Evolutionary conservation across 2,329 filamentous ascomycete species (phyloP).

Genomic region (Sphaerulina populicola): DNA sequence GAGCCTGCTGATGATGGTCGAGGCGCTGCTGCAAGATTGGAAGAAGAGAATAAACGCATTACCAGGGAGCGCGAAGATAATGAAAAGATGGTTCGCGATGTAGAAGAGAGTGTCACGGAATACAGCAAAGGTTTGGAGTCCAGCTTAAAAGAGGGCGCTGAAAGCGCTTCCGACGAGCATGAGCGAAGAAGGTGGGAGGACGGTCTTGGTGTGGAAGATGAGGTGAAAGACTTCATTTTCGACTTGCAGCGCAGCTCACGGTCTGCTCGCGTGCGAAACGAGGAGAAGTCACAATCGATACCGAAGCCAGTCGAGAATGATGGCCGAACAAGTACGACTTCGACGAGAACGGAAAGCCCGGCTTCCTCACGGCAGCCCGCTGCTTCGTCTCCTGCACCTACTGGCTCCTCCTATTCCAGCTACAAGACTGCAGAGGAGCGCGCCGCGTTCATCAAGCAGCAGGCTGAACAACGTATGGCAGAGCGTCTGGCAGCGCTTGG

Average conservation of each 20-base stretch:
- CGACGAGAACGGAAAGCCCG: conserved; percentile 28
- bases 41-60: conserved; percentile 76
- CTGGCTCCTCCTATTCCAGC: conserved; percentile 62
- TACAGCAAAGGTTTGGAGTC: conserved; percentile 80
- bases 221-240: conserved; percentile 95
- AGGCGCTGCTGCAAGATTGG: conserved; percentile 73
- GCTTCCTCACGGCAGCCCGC: conserved; percentile 22
- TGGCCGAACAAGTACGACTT: conserved; percentile 24
- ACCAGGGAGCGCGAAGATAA: conserved; percentile 85
- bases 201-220: conserved; percentile 88
- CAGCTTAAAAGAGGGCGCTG: conserved; percentile 70
- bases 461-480: conserved; percentile 93
- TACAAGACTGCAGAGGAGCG: conserved; percentile 90
- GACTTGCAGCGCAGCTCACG: conserved; percentile 83
- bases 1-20: conserved; percentile 61
- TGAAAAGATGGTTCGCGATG: conserved; percentile 91
- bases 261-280: conserved; percentile 58
- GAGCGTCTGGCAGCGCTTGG: conserved; percentile 89
- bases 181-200: conserved; percentile 94
- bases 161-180: conserved; percentile 72
- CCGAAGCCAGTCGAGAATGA: conserved; percentile 22
- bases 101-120: conserved; percentile 89
- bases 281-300: conserved; percentile 38
- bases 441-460: conserved; percentile 92
- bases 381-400: conserved; percentile 40